Evolutionary conservation across 257 asterid genomes (phyloP).

Genomic region (Solanum habrochaites): DNA sequence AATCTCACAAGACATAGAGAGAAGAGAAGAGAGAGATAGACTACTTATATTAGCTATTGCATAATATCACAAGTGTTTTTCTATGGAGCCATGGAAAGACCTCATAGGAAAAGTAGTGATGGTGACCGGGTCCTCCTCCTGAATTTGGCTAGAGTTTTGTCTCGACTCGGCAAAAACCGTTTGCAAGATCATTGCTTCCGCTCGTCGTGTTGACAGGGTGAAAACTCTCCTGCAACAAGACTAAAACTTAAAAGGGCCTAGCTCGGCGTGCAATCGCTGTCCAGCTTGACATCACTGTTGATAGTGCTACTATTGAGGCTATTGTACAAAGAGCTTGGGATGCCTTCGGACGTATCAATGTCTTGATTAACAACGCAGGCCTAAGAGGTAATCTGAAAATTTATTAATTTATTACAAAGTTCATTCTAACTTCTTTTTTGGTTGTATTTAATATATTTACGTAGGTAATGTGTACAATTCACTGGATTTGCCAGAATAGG

Average conservation of each 20-base stretch:
- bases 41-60: too few species aligned
- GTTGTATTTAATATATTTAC: too few species aligned
- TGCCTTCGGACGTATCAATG: neutral
- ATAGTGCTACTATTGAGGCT: slow-evolving; percentile 16
- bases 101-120: neutral
- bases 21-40: too few species aligned
- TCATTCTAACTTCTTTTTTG: neutral
- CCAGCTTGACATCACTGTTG: slow-evolving; percentile 35
- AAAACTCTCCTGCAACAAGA: neutral
- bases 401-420: too few species aligned
- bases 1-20: too few species aligned
- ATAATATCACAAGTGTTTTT: too few species aligned
- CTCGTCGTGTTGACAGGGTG: neutral
- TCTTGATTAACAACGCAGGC: neutral
- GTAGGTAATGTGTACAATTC: slow-evolving; percentile 13
- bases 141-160: neutral
- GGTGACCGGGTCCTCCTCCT: neutral
- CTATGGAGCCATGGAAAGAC: neutral
- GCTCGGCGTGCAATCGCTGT: slow-evolving; percentile 23
- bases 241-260: neutral
- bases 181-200: neutral
- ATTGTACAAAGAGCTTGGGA: slow-evolving; percentile 41
- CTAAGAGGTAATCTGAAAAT: neutral
- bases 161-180: neutral
- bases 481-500: slow-evolving; percentile 11